Base-by-base conservation (phyloP, 108 stramenopile genomes). In the Pseudonitzschia pungens region DNA sequence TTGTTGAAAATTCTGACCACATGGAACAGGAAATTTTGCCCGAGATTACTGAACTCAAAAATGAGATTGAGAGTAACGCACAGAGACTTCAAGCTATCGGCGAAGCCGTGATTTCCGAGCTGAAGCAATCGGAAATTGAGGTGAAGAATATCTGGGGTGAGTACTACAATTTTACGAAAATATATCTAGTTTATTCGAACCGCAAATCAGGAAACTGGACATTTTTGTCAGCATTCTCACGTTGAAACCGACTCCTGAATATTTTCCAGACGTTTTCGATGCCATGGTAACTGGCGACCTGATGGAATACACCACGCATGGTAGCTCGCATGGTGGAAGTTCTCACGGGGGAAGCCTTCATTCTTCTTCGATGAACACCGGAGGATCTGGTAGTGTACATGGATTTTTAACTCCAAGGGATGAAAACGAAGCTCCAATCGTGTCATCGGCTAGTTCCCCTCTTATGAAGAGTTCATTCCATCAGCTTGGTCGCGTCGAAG, bases 71-170 rank as follows among this genome's bases (percentile, higher is more conserved):
- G 40, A 29, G 11, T 0, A 33, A 36, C 15, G 65, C 65, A 9
- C 29, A 14, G 51, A 55, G 71, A 55, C 57, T 78, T 28, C 70
- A 67, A 26, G 12, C 21, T 14, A 65, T 72, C 68, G 89, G 89
- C 3, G 82, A 86, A 64, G 63, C 83, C 27, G 83, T 90, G 8
- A 73, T 87, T 64, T 43, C 70, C n/a, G 86, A 90, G 58, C 68
- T 90, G 28, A 87, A 86, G 74, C 68, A 73, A 31, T 84, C 87
- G 0, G 89, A 90, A 77, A 65, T 79, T 43, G 87, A 87, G 65
- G 83, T 90, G 2, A 79, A 80, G 42, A 81, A 73, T 18, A 78
- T 86, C 6, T 89, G 88, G 88, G 81, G 86, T 88, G 64, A 83
- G 87, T 83, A 9, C 16, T 54, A 48, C 2, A 12, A 48, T 10